A percentile compares a stretch with the other conserved stretches of the same genome.
phyloP scores from a whole-genome alignment of 495 filamentous ascomycete genomes.

The Penicillium salamii region DNA sequence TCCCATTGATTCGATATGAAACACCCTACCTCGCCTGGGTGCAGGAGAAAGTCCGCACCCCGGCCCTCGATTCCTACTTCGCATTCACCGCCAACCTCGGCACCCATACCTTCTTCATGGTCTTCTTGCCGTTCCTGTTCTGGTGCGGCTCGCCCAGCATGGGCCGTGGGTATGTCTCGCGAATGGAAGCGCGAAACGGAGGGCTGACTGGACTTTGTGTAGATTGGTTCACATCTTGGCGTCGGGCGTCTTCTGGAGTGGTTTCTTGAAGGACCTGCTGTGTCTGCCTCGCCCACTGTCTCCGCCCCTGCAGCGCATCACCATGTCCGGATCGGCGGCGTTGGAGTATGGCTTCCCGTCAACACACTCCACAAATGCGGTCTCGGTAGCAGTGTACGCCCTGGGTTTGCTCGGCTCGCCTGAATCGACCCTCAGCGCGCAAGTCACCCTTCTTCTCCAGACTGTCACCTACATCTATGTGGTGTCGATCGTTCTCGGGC shows the following conservation, averaged over 20 bases:
- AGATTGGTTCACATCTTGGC: conserved; percentile 89
- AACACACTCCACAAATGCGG: conserved; percentile 94
- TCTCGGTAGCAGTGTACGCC: conserved; percentile 87
- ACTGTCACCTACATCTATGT: conserved; percentile 75
- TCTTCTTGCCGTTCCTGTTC: conserved; percentile 86
- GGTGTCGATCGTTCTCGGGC: conserved; percentile 82
- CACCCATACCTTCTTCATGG: conserved; percentile 98
- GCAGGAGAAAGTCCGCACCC: conserved; percentile 74
- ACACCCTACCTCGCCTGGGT: conserved; percentile 87
- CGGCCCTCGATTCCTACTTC: conserved; percentile 89
- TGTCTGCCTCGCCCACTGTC: conserved; percentile 94
- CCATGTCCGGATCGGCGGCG: conserved; percentile 91
- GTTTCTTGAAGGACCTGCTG: conserved; percentile 89
- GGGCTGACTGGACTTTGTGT: conserved; percentile 6
- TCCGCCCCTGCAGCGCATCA: conserved; percentile 89
- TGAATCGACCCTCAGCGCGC: conserved; percentile 46
- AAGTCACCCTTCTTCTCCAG: conserved; percentile 59
- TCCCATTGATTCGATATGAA: conserved; percentile 90
- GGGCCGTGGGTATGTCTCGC: conserved; percentile 69
- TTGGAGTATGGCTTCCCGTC: conserved; percentile 97
- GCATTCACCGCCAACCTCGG: conserved; percentile 95
- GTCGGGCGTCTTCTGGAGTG: conserved; percentile 86
- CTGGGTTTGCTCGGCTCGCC: conserved; percentile 62
- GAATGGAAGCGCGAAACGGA: background rate
- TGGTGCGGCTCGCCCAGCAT: conserved; percentile 86